Evolutionary conservation across 345 rosid species (phyloP), one percentile per base, ranked within the genome.

Genomic region (Arabis hirsuta): DNA sequence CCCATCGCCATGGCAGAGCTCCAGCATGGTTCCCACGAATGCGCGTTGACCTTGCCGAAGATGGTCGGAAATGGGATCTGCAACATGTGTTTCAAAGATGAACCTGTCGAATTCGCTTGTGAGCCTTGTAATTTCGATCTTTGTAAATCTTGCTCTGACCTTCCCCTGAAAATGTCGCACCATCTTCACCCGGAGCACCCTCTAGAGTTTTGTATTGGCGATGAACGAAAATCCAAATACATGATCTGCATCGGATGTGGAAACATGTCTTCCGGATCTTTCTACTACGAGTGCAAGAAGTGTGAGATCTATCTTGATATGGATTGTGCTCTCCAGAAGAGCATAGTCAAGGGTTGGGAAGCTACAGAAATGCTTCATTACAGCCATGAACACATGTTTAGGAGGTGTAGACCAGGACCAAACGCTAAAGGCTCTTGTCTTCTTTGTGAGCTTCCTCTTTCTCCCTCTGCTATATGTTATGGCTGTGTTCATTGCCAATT

Each of bases 251-350:
- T 1, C 0, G 59, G 31, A 1, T 73, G 76, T 34, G 45, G 64
- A 3, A 12, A 43, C 26, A 13, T 73, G 61, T 55, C 72, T 12
- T 12, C 22, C 2, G 66, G 52, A 0, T 71, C 51, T 2, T 38
- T 4, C 7, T 22, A 22, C 24, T 76, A 70, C 50, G 8, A 55
- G 13, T 76, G 80, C 24, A 39, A 22, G 20, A 2, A 6, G 14
- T 76, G 76, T 41, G 54, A 50, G 42, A 69, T 70, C 55, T 38
- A 45, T 12, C 9, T 76, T 0, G 71, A 76, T 70, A 14, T 70
- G 0, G 16, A 19, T 8, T 76, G 76, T 34, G 67, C 56, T 1
- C 10, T 38, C 3, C 36, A 20, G 26, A 27, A 27, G 11, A 31
- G 20, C 63, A 48, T 27, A 3, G 12, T n/a, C 41, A 14, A 22